Conservation (phyloP, 306 rosid species). For the Glycine soja region DNA sequence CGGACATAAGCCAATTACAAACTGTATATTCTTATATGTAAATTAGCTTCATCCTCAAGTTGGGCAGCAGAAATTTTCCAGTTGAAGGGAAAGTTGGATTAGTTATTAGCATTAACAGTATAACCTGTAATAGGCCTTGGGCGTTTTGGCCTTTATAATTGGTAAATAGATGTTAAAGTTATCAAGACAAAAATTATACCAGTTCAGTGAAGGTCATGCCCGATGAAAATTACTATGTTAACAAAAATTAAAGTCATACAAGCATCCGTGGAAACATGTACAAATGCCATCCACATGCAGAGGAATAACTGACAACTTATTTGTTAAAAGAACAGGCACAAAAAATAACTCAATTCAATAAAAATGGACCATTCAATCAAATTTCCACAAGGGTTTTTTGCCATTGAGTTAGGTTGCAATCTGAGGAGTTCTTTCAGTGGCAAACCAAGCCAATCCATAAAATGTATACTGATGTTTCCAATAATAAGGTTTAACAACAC, state of each 20-base stretch:
- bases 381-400: slow-evolving; percentile 1
- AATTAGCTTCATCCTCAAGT: background rate
- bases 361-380: background rate
- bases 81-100: background rate
- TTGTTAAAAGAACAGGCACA: no score
- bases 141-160: background rate
- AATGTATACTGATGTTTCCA: slow-evolving; percentile 48
- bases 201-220: background rate
- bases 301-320: no score
- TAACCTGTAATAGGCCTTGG: background rate
- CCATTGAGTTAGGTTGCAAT: slow-evolving; percentile 29
- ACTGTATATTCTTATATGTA: background rate
- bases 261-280: no score
- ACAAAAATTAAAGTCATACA: no score
- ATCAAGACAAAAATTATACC: background rate
- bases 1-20: background rate
- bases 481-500: slow-evolving; percentile 51
- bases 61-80: background rate
- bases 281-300: no score
- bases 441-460: slow-evolving; percentile 58
- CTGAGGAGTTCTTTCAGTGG: slow-evolving; percentile 40
- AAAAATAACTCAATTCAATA: slow-evolving; percentile 1
- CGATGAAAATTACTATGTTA: background rate
- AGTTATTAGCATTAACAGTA: background rate
- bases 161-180: background rate